Evolutionary conservation across 2,329 filamentous ascomycete genomes (phyloP).

Genomic region (Scedosporium dehoogii): DNA sequence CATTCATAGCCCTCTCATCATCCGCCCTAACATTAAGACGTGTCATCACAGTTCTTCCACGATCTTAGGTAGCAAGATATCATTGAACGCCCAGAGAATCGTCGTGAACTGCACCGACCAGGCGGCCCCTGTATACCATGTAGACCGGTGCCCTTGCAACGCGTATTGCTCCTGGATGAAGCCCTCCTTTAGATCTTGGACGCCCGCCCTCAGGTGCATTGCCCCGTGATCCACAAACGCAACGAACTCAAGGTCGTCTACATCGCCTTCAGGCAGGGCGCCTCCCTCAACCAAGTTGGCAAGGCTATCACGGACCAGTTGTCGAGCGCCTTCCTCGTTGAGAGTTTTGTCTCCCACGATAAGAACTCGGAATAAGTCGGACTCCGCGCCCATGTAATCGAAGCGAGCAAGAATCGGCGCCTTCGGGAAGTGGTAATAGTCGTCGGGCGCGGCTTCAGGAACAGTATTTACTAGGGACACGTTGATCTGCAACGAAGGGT

Average conservation of each 20-base stretch:
- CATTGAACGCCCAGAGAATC: slow-evolving; percentile 23
- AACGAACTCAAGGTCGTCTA: slow-evolving; percentile 19
- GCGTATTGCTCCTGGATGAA: slow-evolving; percentile 30
- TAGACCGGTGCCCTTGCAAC: slow-evolving; percentile 32
- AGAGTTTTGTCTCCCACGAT: slow-evolving; percentile 16
- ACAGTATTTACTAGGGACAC: slow-evolving; percentile 14
- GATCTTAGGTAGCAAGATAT: slow-evolving; percentile 7
- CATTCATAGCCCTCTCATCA: too few relatives aligned
- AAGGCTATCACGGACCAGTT: slow-evolving; percentile 17
- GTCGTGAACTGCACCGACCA: slow-evolving; percentile 22
- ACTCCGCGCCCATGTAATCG: slow-evolving; percentile 19
- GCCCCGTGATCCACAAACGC: slow-evolving; percentile 25
- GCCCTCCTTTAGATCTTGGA: slow-evolving; percentile 23
- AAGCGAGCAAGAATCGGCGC: slow-evolving; percentile 15
- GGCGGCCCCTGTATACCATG: slow-evolving; percentile 33
- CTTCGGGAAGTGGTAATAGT: slow-evolving; percentile 16
- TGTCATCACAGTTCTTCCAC: background rate
- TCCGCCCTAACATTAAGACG: too few relatives aligned
- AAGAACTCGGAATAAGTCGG: slow-evolving; percentile 21
- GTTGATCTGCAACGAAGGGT: slow-evolving; percentile 14
- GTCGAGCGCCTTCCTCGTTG: slow-evolving; percentile 13
- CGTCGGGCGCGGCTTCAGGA: slow-evolving; percentile 11
- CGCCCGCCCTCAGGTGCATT: slow-evolving; percentile 22
- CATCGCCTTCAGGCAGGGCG: slow-evolving; percentile 13
- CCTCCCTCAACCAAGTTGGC: slow-evolving; percentile 18